Percentiles rank a stretch among this genome's conserved stretches.
phyloP scores from a whole-genome alignment of 805 yeast genomes.

The Saccharomycopsis sp. region DNA sequence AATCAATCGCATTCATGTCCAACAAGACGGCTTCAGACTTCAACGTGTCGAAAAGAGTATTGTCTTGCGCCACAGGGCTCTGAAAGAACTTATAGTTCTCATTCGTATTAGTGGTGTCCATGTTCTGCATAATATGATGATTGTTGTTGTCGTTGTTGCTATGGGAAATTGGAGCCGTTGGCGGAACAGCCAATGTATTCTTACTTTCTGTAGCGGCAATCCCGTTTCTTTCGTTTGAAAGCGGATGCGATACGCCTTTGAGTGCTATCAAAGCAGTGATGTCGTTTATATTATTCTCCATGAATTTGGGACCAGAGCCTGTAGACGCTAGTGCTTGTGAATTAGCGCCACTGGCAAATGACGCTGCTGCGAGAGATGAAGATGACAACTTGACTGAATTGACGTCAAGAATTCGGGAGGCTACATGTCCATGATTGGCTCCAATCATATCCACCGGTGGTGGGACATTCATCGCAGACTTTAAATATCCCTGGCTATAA shows the following conservation, averaged over 20 bases:
- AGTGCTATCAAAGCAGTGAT: constrained; percentile 8
- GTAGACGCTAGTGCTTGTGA: not conserved
- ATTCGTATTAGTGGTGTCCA: constrained; percentile 28
- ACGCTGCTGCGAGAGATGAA: not conserved
- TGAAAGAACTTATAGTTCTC: constrained; percentile 29
- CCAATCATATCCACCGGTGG: not conserved
- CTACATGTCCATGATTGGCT: too few relatives aligned
- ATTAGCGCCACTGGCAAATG: not conserved
- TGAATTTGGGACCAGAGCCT: constrained; percentile 1
- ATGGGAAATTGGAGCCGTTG: not conserved
- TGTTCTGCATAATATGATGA: constrained; percentile 13
- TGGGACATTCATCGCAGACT: not conserved
- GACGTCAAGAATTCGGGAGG: too few relatives aligned
- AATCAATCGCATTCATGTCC: constrained; percentile 31
- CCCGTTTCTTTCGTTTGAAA: constrained; percentile 8
- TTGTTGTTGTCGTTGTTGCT: constrained; percentile 6
- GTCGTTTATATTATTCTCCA: constrained; percentile 8
- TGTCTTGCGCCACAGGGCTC: constrained; percentile 32
- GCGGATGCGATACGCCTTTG: constrained; percentile 7
- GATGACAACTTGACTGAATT: not conserved
- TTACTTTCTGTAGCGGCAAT: not conserved
- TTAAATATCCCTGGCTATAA: not conserved
- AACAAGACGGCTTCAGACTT: constrained; percentile 24
- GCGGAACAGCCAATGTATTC: not conserved
- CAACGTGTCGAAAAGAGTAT: constrained; percentile 25